Conservation (phyloP, 1,139 yeast genomes). For the Blastobotrys malaysiensis region DNA sequence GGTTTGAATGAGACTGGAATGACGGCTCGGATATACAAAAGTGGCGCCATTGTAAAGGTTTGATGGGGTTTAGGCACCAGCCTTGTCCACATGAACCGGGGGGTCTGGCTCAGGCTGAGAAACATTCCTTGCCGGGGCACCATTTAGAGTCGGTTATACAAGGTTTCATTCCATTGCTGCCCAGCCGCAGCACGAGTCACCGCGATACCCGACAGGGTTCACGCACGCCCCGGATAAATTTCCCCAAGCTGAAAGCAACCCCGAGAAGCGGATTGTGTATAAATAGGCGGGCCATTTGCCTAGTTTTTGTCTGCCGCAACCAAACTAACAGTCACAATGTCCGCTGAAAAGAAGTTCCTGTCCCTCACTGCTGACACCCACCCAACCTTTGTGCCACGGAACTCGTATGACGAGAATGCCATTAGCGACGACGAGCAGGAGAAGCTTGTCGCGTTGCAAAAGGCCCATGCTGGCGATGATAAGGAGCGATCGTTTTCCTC, state of each 20-base stretch:
- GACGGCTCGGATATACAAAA: too few species aligned
- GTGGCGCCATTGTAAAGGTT: neutral
- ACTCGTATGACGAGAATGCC: slow-evolving; percentile 11
- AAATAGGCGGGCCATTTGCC: neutral
- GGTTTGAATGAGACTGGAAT: too few species aligned
- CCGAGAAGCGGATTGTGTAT: neutral
- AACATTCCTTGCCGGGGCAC: neutral
- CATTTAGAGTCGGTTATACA: neutral
- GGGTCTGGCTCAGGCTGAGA: neutral
- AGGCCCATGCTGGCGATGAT: slow-evolving; percentile 2
- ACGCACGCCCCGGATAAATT: neutral
- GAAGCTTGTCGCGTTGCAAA: slow-evolving; percentile 4
- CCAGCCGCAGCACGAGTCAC: neutral
- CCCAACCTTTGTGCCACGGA: slow-evolving; percentile 16
- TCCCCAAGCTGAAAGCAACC: neutral
- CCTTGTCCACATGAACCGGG: neutral
- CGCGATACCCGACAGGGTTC: neutral
- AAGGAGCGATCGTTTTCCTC: slow-evolving; percentile 17
- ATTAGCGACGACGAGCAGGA: slow-evolving; percentile 14
- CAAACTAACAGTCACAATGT: slow-evolving; percentile 5
- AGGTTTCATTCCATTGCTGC: neutral
- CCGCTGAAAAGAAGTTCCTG: slow-evolving; percentile 14
- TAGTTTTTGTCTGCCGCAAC: neutral
- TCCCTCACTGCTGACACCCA: slow-evolving; percentile 20
- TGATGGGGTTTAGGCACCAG: too few species aligned